Evolutionary conservation across 106 monocot genomes (phyloP), one percentile per base, ranked within the genome.

Genomic region (Dendrobium chrysotoxum): DNA sequence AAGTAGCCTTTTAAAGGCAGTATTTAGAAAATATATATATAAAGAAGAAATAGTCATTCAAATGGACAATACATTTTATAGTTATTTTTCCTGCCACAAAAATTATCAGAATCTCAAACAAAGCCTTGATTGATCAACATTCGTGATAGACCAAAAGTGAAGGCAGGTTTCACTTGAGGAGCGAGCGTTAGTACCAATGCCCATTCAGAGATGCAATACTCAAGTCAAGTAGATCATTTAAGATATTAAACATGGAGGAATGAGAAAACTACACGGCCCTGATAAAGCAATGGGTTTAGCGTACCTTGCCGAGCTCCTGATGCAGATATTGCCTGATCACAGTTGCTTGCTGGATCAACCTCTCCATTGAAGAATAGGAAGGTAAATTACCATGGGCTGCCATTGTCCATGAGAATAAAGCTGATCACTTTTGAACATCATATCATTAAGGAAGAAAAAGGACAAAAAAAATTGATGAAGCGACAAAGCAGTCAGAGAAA

Each of bases 351-450:
- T 92, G 94, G 76, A 94, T 85, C 83, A 98, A 55, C 77, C 85
- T 92, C 80, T 95, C 98, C 92, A 98, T 85, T 75, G 90, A 85
- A 77, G 98, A 95, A 89, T 92, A 86, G 39, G 86, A 50, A 78
- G 98, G 95, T 65, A 91, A 90, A 80, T 92, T 98, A 35, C 88
- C 81, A 84, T 87, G 88, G 53, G 87, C 98, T 98, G 89, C 41
- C 26, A 80, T 72, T 75, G 76, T 79, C 21, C 68, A 88, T 40
- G 28, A 80, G 28, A 74, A 55, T 13, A 85, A 39, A 35, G 68
- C 21, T 76, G 30, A 23, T n/a, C 39, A 81, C 77, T 76, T 20
- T 12, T 28, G 40, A 73, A 73, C 18, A 70, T 30, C 64, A 74
- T 40, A 74, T 74, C 40, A 74, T 21, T 1, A 40, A 41, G n/a